Evolutionary conservation across 805 yeast species (phyloP).

Genomic region (Yamadazyma endophytica): DNA sequence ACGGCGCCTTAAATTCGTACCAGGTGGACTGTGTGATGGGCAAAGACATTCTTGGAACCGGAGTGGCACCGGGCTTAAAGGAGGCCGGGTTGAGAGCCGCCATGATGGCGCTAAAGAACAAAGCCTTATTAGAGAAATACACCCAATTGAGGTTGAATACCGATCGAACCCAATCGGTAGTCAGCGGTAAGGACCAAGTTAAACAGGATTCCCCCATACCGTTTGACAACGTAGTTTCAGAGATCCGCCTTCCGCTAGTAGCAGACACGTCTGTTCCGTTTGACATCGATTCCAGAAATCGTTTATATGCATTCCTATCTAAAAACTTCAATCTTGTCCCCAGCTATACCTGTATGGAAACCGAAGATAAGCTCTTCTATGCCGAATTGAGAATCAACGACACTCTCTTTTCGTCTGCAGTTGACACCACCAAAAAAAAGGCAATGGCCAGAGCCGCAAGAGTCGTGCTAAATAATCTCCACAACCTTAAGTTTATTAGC

Average conservation of each 20-base stretch:
- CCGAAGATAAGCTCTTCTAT: conserved; percentile 18
- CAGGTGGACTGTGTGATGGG: conserved; percentile 64
- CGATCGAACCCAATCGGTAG: conserved; percentile 11
- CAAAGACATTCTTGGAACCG: conserved; percentile 65
- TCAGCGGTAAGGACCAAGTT: conserved; percentile 10
- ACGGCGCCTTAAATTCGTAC: conserved; percentile 48
- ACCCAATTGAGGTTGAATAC: conserved; percentile 43
- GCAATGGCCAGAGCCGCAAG: conserved; percentile 40
- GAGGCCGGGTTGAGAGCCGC: conserved; percentile 88
- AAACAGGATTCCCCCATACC: background rate
- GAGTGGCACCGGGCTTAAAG: conserved; percentile 63
- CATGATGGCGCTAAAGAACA: conserved; percentile 64
- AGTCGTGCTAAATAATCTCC: conserved; percentile 22
- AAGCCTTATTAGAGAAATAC: conserved; percentile 58
- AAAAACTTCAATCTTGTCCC: conserved; percentile 32
- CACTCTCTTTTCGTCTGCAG: conserved; percentile 25
- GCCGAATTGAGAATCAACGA: conserved; percentile 30
- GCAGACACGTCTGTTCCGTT: conserved; percentile 21
- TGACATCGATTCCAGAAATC: conserved; percentile 34
- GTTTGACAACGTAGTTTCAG: background rate
- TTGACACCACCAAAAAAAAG: conserved; percentile 33
- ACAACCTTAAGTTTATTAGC: no score
- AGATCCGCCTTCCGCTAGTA: conserved; percentile 19
- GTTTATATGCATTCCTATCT: conserved; percentile 35
- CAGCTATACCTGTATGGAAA: conserved; percentile 23